Evolutionary conservation across 2,329 filamentous ascomycete genomes (phyloP).

Genomic region (Cephalotrichum gorgonifer): DNA sequence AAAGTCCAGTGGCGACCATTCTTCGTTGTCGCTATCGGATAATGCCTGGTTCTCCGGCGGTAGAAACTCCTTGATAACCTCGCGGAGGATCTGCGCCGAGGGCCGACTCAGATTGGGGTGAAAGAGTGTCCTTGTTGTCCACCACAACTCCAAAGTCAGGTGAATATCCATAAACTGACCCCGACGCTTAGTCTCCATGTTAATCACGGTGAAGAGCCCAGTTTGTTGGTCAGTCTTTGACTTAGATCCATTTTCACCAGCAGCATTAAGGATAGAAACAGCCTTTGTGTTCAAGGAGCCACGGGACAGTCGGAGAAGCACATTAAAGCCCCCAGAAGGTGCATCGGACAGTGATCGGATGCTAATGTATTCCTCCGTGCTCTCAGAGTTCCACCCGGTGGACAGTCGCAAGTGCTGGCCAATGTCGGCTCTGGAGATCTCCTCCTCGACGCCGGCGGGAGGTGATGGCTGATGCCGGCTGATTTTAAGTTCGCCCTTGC

Average conservation of each 20-base stretch:
- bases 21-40: slow-evolving; percentile 9
- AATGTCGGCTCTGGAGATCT: background rate
- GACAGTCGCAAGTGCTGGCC: background rate
- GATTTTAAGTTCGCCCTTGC: background rate
- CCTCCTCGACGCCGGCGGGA: background rate
- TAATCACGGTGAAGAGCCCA: background rate
- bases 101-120: slow-evolving; percentile 17
- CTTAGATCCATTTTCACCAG: background rate
- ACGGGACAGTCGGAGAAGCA: background rate
- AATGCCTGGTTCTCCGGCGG: slow-evolving; percentile 15
- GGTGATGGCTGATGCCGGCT: background rate
- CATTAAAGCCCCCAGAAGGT: background rate
- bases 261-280: background rate
- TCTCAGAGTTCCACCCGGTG: background rate
- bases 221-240: background rate
- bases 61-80: slow-evolving; percentile 26
- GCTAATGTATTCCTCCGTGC: background rate
- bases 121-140: slow-evolving; percentile 28
- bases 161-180: slow-evolving; percentile 16
- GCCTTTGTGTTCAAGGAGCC: background rate
- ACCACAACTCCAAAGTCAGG: slow-evolving; percentile 26
- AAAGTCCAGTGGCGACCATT: slow-evolving; percentile 45
- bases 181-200: slow-evolving; percentile 1
- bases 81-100: slow-evolving; percentile 15
- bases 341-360: background rate